Evolutionary conservation across 2,329 filamentous ascomycete genomes (phyloP).

Genomic region (Phoma sp.): DNA sequence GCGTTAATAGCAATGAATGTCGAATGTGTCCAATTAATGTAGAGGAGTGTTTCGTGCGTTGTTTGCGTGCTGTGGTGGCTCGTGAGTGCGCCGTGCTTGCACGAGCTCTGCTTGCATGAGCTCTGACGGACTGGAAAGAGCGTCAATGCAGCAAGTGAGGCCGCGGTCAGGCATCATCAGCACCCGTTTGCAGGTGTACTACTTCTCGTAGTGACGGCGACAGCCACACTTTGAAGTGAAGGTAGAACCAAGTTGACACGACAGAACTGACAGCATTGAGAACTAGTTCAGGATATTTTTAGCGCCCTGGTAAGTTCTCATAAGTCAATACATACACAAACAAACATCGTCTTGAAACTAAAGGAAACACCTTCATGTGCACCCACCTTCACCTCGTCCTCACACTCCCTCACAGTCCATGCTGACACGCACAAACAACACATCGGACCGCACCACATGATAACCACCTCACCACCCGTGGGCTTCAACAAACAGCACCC

Average conservation of each 20-base stretch:
- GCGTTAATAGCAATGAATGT: background rate
- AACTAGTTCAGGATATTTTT: no score
- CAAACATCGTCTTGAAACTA: no score
- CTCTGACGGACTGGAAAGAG: background rate
- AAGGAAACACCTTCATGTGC: slow-evolving; percentile 4
- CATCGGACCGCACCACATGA: no score
- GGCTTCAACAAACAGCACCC: background rate
- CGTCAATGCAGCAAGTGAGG: background rate
- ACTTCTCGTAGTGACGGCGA: background rate
- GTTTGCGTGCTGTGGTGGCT: background rate
- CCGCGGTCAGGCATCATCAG: background rate
- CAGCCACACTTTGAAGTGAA: background rate
- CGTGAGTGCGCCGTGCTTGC: background rate
- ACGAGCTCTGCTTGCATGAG: background rate
- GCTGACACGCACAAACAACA: background rate
- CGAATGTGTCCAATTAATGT: background rate
- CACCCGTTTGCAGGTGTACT: background rate
- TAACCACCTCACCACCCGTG: background rate
- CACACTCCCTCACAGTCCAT: background rate
- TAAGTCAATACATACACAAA: background rate
- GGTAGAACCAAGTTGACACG: background rate
- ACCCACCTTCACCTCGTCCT: background rate
- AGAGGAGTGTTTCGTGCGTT: background rate
- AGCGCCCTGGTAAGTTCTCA: background rate
- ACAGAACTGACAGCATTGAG: background rate